Percentiles rank a stretch among this genome's conserved stretches.
Evolutionary conservation across 2,329 filamentous ascomycete genomes (phyloP).

Genomic region (Arthroderma uncinatum): DNA sequence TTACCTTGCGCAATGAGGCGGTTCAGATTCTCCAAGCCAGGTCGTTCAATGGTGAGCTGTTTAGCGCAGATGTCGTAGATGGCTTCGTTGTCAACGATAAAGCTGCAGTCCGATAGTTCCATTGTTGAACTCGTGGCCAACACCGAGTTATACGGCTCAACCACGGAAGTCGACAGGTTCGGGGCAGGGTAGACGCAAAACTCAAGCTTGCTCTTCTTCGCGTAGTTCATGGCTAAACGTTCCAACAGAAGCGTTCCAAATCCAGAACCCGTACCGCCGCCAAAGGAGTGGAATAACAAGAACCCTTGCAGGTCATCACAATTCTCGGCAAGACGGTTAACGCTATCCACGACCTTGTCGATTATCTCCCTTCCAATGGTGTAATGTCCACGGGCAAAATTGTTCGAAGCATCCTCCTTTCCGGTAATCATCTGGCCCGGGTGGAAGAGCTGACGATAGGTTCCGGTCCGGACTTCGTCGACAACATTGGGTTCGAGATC

Average conservation of each 20-base stretch:
- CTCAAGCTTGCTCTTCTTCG: constrained; percentile 58
- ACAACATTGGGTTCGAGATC: constrained; percentile 99
- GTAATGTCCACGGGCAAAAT: constrained; percentile 99
- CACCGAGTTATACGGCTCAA: constrained; percentile 57
- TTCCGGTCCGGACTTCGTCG: constrained; percentile 95
- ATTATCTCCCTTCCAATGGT: constrained; percentile 99
- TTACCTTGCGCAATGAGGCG: constrained; percentile 59
- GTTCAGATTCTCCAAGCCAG: constrained; percentile 54
- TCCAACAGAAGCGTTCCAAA: constrained; percentile 56
- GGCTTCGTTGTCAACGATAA: constrained; percentile 58
- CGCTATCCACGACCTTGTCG: constrained; percentile 94
- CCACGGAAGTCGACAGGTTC: constrained; percentile 53
- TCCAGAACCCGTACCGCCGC: constrained; percentile 56
- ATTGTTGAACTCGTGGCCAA: constrained; percentile 49
- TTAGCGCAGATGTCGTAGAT: constrained; percentile 58
- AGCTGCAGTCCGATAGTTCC: constrained; percentile 57
- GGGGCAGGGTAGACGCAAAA: constrained; percentile 56
- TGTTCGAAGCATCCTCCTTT: constrained; percentile 99
- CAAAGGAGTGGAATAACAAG: constrained; percentile 62
- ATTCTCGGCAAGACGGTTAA: constrained; percentile 94
- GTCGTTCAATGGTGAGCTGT: constrained; percentile 53
- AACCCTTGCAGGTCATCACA: constrained; percentile 97
- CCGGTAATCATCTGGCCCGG: constrained; percentile 99
- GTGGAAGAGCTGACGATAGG: constrained; percentile 95
- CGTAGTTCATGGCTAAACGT: constrained; percentile 52